Base-by-base conservation (phyloP, 371 early-diverging fungal genomes). In the Zopfochytrium polystomum region DNA sequence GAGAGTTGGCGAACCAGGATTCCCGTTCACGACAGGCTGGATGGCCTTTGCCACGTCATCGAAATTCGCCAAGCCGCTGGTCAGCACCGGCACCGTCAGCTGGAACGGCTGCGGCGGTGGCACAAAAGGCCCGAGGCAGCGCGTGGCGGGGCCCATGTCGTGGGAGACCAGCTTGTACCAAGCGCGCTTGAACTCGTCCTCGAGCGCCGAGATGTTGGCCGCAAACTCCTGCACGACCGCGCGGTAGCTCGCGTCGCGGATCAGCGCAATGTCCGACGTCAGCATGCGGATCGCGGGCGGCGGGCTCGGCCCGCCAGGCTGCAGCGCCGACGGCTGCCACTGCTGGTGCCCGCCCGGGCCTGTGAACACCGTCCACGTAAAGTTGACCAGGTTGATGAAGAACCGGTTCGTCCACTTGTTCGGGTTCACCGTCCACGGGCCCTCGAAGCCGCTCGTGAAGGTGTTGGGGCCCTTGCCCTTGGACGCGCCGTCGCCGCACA, bases 381-480 rank as follows among this genome's bases (percentile, higher is more conserved):
- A 57, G 13, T 13, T 26, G 22, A 58, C 44, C 27, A 67, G 56
- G 29, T 47, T 56, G 25, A 80, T 84, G 76, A 75, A 94, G 80
- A 86, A 94, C 32, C 85, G 82, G 77, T 94, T 94, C 55, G 88
- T 83, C 77, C 93, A 91, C 31, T 80, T 65, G 1, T 86, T 91
- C 25, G 94, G 95, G 4, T 86, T 80, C 55, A 82, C 81, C 51
- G 88, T 89, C 96, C 96, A 95, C 23, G 83, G 61, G 1, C 56
- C 57, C 29, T 71, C 71, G 29, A 71, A 38, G 22, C 71, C 71
- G 47, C 42, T 35, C 26, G 66, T 66, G 56, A 71, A 47, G 13
- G 71, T 63, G 58, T 71, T 33, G 42, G 15, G 30, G 7, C 71
- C 71, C 29, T 60, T 60, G 50, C 71, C 66, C n/a, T 57, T 9